Conservation (phyloP, 2,329 filamentous ascomycete genomes). For the Myriangium duriaei region DNA sequence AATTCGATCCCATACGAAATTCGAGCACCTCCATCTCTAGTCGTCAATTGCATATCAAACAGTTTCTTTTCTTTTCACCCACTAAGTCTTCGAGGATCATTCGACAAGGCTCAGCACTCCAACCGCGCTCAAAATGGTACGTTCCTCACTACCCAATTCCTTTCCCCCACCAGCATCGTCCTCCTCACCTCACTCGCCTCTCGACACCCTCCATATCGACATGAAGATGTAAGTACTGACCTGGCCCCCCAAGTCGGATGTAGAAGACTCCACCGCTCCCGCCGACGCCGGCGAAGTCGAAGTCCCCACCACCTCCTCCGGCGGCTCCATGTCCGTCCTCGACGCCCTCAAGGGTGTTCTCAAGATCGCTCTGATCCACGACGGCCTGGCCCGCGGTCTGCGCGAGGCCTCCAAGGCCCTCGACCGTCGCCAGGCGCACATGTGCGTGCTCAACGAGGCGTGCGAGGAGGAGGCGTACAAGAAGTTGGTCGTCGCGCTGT, state of each 20-base stretch:
- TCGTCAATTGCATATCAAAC: neutral
- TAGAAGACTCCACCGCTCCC: constrained; percentile 96
- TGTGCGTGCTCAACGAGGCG: constrained; percentile 99
- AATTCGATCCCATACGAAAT: too few relatives aligned
- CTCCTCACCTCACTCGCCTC: neutral
- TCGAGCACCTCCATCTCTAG: neutral
- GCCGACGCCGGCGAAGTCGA: constrained; percentile 69
- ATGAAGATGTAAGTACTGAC: neutral
- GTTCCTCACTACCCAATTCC: neutral
- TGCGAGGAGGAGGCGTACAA: constrained; percentile 99
- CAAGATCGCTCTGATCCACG: constrained; percentile 98
- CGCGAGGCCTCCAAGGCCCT: constrained; percentile 98
- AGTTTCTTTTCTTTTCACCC: constrained; percentile 1
- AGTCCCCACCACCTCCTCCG: constrained; percentile 77
- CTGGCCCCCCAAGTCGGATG: constrained; percentile 66
- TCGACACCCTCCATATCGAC: neutral
- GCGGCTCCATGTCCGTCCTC: constrained; percentile 83
- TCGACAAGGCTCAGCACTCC: constrained; percentile 10
- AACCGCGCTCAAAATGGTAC: constrained; percentile 8
- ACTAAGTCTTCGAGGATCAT: constrained; percentile 11
- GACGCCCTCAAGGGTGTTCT: constrained; percentile 98
- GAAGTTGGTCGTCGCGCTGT: constrained; percentile 98
- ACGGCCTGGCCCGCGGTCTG: constrained; percentile 95
- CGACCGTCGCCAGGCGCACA: constrained; percentile 96
- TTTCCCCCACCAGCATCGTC: neutral